Base-by-base conservation (phyloP, 2,329 filamentous ascomycete species). In the Ophiosphaerella narmari region DNA sequence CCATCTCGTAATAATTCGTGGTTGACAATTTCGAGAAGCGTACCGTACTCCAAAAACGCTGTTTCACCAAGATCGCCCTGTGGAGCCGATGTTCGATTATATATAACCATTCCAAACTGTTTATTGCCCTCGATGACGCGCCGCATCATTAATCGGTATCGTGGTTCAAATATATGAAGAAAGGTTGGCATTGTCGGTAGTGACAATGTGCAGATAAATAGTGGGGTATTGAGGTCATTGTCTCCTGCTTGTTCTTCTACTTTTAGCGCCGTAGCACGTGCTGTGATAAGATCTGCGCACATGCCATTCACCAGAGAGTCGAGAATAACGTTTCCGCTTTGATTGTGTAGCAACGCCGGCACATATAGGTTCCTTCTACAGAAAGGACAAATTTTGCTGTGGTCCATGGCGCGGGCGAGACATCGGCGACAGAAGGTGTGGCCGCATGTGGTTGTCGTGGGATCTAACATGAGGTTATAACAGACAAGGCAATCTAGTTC, bases 401-500 rank as follows among this genome's bases (percentile, higher is more conserved):
- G 88, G 62, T 93, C 88, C 51, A 95, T 78, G 6, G 89, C 85
- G 39, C 88, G 84, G 48, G 86, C 83, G 18, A 96, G 78, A 68
- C 92, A 97, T 51, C 83, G 82, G 16, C 89, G 86, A 70, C 92
- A 97, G 64, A 94, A 93, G 0, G 91, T 96, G 70, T 97, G 92
- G 1, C 92, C 92, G 63, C 92, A 97, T 1, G 84, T 80, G 0
- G 90, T 95, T 0, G 91, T 96, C 43, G 92, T 78, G 0, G 92
- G 91, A 54, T 96, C 89, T 52, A 91, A 77, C 69, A 93, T 88
- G 18, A 95, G 73, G 35, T 86, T 83, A 70, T 93, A 95, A 74
- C 92, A 96, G 50, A 96, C 86, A 63, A 94, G 90, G 60, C 92
- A 97, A 65, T 96, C 91, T 65, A 95, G 78, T 67, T 96, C 91